These are phyloP conservation scores for Fusarium nygamai DNA, from an alignment of 2,329 filamentous ascomycete species.

Conservation along the genomic window DNA sequence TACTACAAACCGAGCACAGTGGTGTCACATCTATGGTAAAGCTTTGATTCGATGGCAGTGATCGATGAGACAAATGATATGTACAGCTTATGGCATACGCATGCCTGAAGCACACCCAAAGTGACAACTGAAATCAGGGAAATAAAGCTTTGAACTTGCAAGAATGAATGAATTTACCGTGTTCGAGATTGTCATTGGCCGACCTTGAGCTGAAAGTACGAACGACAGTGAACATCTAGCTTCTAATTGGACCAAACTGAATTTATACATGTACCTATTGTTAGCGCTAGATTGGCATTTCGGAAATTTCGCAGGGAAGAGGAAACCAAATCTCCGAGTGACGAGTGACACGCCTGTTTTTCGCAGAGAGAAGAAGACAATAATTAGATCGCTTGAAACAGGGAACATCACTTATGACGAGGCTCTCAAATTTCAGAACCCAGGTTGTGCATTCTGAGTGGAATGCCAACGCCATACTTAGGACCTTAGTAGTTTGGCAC, in stretches of 20 bases:
- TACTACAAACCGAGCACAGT: neutral
- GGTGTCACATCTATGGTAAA: neutral
- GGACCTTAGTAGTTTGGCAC: neutral
- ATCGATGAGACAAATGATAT: neutral
- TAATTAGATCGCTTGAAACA: conserved; percentile 14
- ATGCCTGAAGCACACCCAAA: neutral
- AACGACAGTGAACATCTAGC: conserved; percentile 12
- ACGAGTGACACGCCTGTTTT: conserved; percentile 13
- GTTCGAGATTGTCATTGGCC: conserved; percentile 22
- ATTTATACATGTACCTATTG: conserved; percentile 17
- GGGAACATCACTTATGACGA: conserved; percentile 25
- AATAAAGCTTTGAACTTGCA: neutral
- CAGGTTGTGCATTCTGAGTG: neutral
- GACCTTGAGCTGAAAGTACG: conserved; percentile 1
- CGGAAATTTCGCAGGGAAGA: conserved; percentile 36
- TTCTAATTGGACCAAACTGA: conserved; percentile 28
- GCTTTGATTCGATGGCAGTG: neutral
- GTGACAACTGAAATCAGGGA: neutral
- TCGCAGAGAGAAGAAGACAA: neutral
- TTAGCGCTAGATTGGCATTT: conserved; percentile 32
- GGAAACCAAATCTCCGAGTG: conserved; percentile 40
- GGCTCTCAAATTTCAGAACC: neutral
- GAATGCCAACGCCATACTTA: conserved; percentile 4
- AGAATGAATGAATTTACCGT: neutral
- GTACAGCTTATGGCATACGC: neutral